Evolutionary conservation across 2,329 filamentous ascomycete species (phyloP), one percentile per base, ranked within the genome.

Genomic region (Didymella sp.): DNA sequence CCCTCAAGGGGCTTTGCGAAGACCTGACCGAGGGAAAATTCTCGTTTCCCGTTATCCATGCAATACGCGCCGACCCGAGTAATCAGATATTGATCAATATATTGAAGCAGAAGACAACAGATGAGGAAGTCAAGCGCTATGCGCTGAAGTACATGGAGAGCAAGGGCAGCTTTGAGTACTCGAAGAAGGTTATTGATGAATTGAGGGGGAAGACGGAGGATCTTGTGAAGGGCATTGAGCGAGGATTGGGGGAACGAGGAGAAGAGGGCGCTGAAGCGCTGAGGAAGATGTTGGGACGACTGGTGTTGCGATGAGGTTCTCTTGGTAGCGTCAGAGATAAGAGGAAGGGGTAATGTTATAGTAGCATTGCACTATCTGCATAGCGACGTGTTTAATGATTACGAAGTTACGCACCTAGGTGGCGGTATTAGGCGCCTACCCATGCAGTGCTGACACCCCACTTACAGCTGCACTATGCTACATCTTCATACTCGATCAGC

Each of bases 21-120:
- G 95, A 98, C 77, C 79, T 98, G 67, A 97, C 92, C 1, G 95
- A 98, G 79, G 94, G 94, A 62, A 98, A 98, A 82, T 97, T 97
- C 80, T 94, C 89, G 24, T 97, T 97, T 74, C 92, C 93, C 37
- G 88, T 98, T 69, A 96, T 98, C 69, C 94, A 98, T 79, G 89
- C 90, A 74, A 96, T 98, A 66, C 90, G 91, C 60, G 79, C 89
- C 58, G 85, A 92, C 72, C 90, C 86, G 17, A 78, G 80, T 27
- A 90, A 92, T 72, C 81, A 90, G 65, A 89, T 96, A 70, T 84
- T 99, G 52, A 85, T 97, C 75, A 96, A 95, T 72, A 97, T 98
- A 53, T 82, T 98, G 38, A 91, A 91, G 77, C 93, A 97, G 77
- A 94, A 92, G 78, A 92, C 93, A 1, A 85, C 83, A 19, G 90